Evolutionary conservation across 225 moss, liverwort and hornwort genomes (phyloP), one percentile per base, ranked within the genome.

Genomic region (Marchantia paleacea): DNA sequence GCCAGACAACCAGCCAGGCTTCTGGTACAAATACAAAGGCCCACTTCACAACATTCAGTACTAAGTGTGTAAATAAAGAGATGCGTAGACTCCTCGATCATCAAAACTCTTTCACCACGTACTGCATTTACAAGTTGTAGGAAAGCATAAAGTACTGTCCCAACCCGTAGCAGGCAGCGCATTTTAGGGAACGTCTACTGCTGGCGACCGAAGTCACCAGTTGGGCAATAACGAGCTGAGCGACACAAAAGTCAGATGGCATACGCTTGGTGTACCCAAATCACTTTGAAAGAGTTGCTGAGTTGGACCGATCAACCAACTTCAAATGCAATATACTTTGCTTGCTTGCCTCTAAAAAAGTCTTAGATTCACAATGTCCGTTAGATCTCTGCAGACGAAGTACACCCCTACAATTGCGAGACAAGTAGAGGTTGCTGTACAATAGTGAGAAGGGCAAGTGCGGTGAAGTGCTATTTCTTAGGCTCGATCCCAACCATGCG

Each of bases 401-500:
- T 24, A 47, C 72, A 51, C 48, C 72, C 52, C 70, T 70, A 70
- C 70, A 11, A 29, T 0, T 70, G 16, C 19, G 24, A 52, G 52
- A 20, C 15, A 47, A 73, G 72, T 24, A 52, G 72, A 75, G 75
- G 29, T 55, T n/a, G 75, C 75, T 75, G 57, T 73, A 54, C 73
- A 73, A 15, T 52, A 54, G 4, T 31, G 48, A 72, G 72, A 48
- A 22, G 22, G 26, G 19, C 24, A 66, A 73, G 73, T 7, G 57
- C 55, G n/a, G 25, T 31, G 12, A 52, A 58, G 16, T 29, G 57
- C 29, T 57, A 29, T 66, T 28, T 29, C 55, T 75, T 75, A 13
- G 9, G 16, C n/a, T 71, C 71, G 49, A 71, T 50, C 47, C 31
- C 31, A 47, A 71, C 13, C 71, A 49, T 48, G 18, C 49, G 39